Evolutionary conservation across 2,329 filamentous ascomycete species (phyloP).

Genomic region (Boeremia exigua): DNA sequence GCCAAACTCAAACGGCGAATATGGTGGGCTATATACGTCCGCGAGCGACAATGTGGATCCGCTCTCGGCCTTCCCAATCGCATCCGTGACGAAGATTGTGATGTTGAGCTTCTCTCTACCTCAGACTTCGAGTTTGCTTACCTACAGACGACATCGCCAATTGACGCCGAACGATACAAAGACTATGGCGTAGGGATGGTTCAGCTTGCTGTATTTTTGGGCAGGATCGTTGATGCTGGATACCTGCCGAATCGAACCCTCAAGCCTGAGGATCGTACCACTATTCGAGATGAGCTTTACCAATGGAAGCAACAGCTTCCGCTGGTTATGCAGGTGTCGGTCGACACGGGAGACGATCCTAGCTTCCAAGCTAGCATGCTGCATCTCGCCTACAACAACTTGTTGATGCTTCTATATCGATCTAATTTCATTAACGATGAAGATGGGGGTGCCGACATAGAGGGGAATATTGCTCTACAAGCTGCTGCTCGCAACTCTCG

Average conservation of each 20-base stretch:
- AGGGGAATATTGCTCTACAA: slow-evolving; percentile 52
- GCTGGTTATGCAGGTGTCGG: slow-evolving; percentile 43
- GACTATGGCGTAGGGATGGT: slow-evolving; percentile 49
- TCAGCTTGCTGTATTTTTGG: slow-evolving; percentile 47
- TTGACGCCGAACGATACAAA: slow-evolving; percentile 41
- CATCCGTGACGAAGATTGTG: slow-evolving; percentile 59
- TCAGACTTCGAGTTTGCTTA: slow-evolving; percentile 49
- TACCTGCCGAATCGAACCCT: slow-evolving; percentile 34
- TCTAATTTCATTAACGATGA: slow-evolving; percentile 50
- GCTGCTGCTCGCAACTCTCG: slow-evolving; percentile 55
- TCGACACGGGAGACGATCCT: slow-evolving; percentile 35
- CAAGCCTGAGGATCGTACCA: slow-evolving; percentile 20
- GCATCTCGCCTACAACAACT: slow-evolving; percentile 56
- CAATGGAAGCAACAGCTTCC: slow-evolving; percentile 51
- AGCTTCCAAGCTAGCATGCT: slow-evolving; percentile 50
- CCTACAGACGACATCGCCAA: slow-evolving; percentile 25
- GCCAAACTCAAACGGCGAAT: slow-evolving; percentile 55
- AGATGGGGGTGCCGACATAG: slow-evolving; percentile 39
- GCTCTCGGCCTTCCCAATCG: slow-evolving; percentile 55
- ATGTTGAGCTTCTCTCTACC: slow-evolving; percentile 49
- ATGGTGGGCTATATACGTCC: slow-evolving; percentile 63
- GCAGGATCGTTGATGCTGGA: slow-evolving; percentile 49
- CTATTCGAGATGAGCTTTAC: slow-evolving; percentile 44
- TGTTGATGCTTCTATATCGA: slow-evolving; percentile 55
- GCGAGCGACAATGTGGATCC: slow-evolving; percentile 57